These are phyloP conservation scores for Graphilbum ipis-grandicollis DNA, from an alignment of 2,329 filamentous ascomycete genomes.

Conservation along the genomic window DNA sequence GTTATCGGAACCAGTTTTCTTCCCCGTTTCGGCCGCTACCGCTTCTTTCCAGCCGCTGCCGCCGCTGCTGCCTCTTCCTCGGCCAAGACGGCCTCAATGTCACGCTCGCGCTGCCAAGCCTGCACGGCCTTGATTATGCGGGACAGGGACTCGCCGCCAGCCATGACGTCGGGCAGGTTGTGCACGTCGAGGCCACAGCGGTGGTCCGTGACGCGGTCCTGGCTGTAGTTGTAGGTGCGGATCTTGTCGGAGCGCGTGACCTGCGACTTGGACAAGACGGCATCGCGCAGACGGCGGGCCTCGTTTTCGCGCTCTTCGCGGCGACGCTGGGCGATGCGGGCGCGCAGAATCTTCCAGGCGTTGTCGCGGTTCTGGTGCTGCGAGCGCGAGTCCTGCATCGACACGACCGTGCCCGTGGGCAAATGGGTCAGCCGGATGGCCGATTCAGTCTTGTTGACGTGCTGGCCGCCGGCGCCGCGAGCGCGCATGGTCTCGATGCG, in stretches of 20 bases:
- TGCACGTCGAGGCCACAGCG: conserved; percentile 64
- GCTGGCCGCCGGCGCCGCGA: conserved; percentile 82
- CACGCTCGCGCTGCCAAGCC: conserved; percentile 57
- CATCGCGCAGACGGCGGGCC: conserved; percentile 54
- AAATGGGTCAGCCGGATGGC: conserved; percentile 83
- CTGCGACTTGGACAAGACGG: conserved; percentile 60
- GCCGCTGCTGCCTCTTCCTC: conserved; percentile 35
- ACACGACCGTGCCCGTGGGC: conserved; percentile 72
- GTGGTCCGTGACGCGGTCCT: conserved; percentile 75
- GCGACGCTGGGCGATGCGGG: conserved; percentile 61
- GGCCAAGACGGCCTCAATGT: conserved; percentile 52
- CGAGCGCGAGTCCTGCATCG: conserved; percentile 83
- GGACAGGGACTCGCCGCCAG: conserved; percentile 53
- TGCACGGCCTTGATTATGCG: conserved; percentile 62
- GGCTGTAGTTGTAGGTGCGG: conserved; percentile 68
- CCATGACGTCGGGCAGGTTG: conserved; percentile 65
- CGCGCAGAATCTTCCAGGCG: conserved; percentile 73
- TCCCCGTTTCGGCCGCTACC: no score
- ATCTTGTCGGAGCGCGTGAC: conserved; percentile 91
- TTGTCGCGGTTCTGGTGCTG: conserved; percentile 78
- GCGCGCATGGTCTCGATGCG: conserved; percentile 79
- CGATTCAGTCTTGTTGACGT: conserved; percentile 97
- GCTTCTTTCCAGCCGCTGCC: no score
- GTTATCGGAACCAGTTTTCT: no score
- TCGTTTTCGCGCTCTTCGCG: conserved; percentile 75